Base-by-base conservation (phyloP, 2,329 filamentous ascomycete genomes). In the Penicillium sp. region DNA sequence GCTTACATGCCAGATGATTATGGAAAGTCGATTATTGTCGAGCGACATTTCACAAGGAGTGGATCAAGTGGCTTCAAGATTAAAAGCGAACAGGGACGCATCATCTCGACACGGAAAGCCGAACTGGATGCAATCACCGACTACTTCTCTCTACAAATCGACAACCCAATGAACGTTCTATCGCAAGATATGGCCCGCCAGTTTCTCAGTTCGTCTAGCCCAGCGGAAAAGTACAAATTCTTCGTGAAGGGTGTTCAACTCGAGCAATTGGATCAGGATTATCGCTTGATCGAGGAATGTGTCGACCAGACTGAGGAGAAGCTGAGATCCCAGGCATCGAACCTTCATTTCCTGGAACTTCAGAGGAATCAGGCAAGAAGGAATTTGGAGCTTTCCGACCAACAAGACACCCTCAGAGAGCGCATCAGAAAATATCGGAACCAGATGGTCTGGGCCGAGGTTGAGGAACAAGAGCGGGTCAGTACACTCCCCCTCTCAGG, bases 161-260 rank as follows among this genome's bases (percentile, higher is more conserved):
- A 97, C 64, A 98, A 98, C 59, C 93, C 93, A 0, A 84, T 98
- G 73, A 97, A 94, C 50, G 87, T 97, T 5, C 77, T 98, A 13
- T 95, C 90, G 0, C 93, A 98, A 67, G 93, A 98, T 65, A 90
- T 90, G 68, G 93, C 93, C 9, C 83, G 93, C 9, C 87, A 95
- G 49, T 98, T 98, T 60, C 78, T 98, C 38, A 95, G 91, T 62
- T 81, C 84, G 33, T 91, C 93, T 9, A 86, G 83, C 2, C 81
- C 90, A 0, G 74, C 80, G 3, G 84, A 91, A 51, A 98, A 98
- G 66, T 98, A 97, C 76, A 93, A 88, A 57, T 96, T 96, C 62
- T 98, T 98, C 64, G 80, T 95, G 51, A 89, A 90, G 59, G 93
- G 93, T 26, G 94, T 95, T 0, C 90, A 97, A 60, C 79, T 98